Percentiles rank a stretch among this genome's conserved stretches.
These are phyloP conservation scores for Solanum etuberosum DNA, from an alignment of 257 asterid species.

Conservation along the genomic window DNA sequence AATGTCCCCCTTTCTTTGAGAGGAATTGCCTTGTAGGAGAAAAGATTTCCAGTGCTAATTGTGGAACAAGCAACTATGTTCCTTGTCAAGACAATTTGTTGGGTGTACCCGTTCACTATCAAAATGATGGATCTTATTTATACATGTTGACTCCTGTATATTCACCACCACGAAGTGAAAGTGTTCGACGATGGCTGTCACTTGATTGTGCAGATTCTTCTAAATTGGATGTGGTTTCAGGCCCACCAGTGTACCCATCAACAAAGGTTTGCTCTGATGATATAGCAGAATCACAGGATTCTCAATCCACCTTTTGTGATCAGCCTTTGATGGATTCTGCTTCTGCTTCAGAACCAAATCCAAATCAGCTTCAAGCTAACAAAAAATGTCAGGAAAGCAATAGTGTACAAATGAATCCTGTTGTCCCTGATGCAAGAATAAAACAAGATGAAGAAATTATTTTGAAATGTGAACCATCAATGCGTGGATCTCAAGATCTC, in stretches of 20 bases:
- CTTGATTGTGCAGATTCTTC: conserved; percentile 12
- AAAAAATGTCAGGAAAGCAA: conserved; percentile 18
- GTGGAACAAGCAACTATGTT: conserved; percentile 10
- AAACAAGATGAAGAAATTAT: conserved; percentile 2
- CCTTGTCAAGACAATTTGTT: conserved; percentile 23
- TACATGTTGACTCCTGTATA: conserved; percentile 66
- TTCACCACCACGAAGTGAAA: conserved; percentile 61
- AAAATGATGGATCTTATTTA: conserved; percentile 72
- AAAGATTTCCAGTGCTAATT: conserved; percentile 12
- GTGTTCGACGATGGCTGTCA: conserved; percentile 53
- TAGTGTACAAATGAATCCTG: conserved; percentile 17
- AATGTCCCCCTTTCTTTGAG: conserved; percentile 43
- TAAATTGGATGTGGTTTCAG: conserved; percentile 9
- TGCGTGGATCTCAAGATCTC: conserved; percentile 28
- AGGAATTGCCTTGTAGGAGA: conserved; percentile 24
- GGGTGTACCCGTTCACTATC: conserved; percentile 67
- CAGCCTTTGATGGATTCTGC: conserved; percentile 24
- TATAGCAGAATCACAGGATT: conserved; percentile 32
- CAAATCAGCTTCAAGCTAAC: conserved; percentile 9
- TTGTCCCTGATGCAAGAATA: conserved; percentile 8
- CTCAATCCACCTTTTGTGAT: conserved; percentile 28
- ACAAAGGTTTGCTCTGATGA: conserved; percentile 18
- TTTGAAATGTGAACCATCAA: conserved; percentile 21
- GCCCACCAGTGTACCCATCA: conserved; percentile 19
- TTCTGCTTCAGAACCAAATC: conserved; percentile 8